Conservation (phyloP, 2,329 filamentous ascomycete species). For the Neonectria hederae region DNA sequence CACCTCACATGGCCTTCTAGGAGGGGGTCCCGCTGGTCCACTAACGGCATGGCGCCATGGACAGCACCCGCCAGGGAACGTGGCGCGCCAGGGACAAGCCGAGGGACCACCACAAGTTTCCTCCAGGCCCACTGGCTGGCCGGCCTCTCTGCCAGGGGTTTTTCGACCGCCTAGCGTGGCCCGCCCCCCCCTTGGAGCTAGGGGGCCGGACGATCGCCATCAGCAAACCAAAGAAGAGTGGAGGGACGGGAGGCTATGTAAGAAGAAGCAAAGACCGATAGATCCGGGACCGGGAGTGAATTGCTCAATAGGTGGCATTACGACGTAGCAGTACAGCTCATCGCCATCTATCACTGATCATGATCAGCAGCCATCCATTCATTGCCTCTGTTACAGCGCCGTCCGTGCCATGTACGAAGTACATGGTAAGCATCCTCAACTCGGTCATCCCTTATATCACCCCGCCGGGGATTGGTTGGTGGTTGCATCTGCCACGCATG, state of each 20-base stretch:
- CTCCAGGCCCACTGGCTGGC: constrained; percentile 3
- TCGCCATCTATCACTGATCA: constrained; percentile 7
- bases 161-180: background rate
- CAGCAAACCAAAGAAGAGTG: background rate
- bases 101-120: constrained; percentile 5
- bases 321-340: constrained; percentile 3
- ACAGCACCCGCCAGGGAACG: constrained; percentile 30
- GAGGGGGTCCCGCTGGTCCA: constrained; percentile 27
- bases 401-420: constrained; percentile 3
- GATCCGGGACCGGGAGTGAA: constrained; percentile 1
- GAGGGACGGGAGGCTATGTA: background rate
- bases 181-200: constrained; percentile 7
- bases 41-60: constrained; percentile 37
- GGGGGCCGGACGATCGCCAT: background rate
- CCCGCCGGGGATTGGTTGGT: constrained; percentile 18
- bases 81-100: constrained; percentile 36
- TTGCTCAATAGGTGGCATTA: background rate
- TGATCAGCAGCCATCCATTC: background rate
- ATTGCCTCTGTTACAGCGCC: background rate
- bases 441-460: constrained; percentile 19
- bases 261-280: background rate
- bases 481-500: constrained; percentile 23
- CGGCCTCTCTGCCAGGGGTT: background rate
- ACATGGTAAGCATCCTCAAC: constrained; percentile 10
- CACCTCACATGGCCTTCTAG: constrained; percentile 16